Conservation (phyloP, 108 stramenopile genomes). For the Parietichytrium sp. region DNA sequence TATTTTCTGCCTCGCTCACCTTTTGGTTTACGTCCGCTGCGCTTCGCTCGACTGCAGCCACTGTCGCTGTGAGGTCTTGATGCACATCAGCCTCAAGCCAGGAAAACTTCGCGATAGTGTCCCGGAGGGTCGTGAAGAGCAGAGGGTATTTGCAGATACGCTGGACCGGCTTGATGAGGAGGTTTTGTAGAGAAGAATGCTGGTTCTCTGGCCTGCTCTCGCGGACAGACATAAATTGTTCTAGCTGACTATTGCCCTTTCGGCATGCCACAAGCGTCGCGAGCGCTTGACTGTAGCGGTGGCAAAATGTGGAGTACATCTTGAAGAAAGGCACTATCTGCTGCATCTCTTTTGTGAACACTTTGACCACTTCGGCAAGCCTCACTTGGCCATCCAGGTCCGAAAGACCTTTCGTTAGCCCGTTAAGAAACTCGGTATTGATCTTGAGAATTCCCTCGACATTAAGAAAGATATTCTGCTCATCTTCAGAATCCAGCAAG, state of each 20-base stretch:
- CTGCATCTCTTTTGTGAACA: slow-evolving; percentile 23
- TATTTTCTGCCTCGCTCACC: no score
- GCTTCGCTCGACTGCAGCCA: no score
- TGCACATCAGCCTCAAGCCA: no score
- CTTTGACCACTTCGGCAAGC: not conserved
- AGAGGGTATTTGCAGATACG: slow-evolving; percentile 46
- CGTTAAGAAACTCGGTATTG: slow-evolving; percentile 19
- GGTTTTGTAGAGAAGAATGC: not conserved
- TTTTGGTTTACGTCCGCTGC: no score
- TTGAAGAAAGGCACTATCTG: slow-evolving; percentile 33
- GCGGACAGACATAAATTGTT: not conserved
- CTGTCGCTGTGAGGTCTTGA: no score
- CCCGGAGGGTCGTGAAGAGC: slow-evolving; percentile 20
- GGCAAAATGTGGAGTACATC: slow-evolving; percentile 37
- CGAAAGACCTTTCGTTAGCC: not conserved
- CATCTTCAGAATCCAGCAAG: not conserved
- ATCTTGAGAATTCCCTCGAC: not conserved
- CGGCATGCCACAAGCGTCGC: not conserved
- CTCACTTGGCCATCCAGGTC: not conserved
- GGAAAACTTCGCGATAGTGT: no score
- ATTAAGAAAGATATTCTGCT: slow-evolving; percentile 4
- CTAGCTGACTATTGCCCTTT: not conserved
- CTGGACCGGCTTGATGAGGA: slow-evolving; percentile 45
- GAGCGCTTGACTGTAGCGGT: not conserved
- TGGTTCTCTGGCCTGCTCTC: slow-evolving; percentile 2